A percentile compares a stretch with the other conserved stretches of the same genome.
Conservation (phyloP, 495 filamentous ascomycete species). For the Penicillium psychrofluorescens region DNA sequence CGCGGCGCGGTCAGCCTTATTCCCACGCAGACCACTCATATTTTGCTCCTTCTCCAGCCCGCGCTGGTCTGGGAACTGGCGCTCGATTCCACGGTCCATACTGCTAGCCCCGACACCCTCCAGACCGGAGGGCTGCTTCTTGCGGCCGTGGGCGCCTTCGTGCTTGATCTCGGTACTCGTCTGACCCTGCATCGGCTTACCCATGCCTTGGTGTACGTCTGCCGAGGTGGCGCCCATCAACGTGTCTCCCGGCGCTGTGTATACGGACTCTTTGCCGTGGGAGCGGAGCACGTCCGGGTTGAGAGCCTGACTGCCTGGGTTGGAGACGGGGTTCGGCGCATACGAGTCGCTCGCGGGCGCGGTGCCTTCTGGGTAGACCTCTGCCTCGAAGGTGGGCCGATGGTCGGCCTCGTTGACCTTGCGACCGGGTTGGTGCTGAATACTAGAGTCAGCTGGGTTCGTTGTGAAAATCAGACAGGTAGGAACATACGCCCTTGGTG, state of each 20-base stretch:
- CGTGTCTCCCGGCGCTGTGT: constrained; percentile 44
- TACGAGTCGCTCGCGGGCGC: constrained; percentile 58
- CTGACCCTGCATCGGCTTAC: constrained; percentile 56
- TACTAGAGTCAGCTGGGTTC: constrained; percentile 4
- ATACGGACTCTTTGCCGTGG: constrained; percentile 34
- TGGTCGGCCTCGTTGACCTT: constrained; percentile 51
- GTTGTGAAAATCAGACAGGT: no score
- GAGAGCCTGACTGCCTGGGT: constrained; percentile 39
- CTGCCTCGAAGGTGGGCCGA: constrained; percentile 53
- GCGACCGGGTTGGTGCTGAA: constrained; percentile 60
- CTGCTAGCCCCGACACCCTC: constrained; percentile 45
- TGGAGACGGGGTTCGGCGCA: constrained; percentile 42
- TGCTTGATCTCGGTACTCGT: constrained; percentile 50
- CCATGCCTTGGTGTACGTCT: constrained; percentile 53
- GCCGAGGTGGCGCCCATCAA: constrained; percentile 56
- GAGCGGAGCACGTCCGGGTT: constrained; percentile 31
- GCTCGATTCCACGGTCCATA: constrained; percentile 17
- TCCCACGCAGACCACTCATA: constrained; percentile 11
- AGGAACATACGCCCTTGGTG: constrained; percentile 45
- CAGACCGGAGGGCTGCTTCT: constrained; percentile 46
- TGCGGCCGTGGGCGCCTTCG: constrained; percentile 43
- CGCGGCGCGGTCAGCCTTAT: constrained; percentile 28
- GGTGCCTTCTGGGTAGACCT: constrained; percentile 56
- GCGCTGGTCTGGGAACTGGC: constrained; percentile 20
- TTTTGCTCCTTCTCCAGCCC: constrained; percentile 23